Evolutionary conservation across 2,329 filamentous ascomycete genomes (phyloP).

Genomic region (Dactylella cylindrospora): DNA sequence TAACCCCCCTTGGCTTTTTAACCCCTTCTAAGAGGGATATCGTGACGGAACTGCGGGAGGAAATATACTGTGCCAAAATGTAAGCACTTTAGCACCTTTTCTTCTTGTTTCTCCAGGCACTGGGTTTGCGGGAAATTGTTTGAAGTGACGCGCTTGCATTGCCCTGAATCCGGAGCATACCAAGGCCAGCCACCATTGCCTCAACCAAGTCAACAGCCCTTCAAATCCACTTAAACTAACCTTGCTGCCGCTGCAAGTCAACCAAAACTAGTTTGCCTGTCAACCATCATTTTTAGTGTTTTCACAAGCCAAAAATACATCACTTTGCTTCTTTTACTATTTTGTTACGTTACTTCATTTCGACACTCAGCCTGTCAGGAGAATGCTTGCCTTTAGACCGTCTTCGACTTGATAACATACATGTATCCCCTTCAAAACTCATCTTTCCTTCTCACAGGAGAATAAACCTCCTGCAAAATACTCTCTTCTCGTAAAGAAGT

Average conservation of each 20-base stretch:
- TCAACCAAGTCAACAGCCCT: background rate
- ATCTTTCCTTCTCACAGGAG: background rate
- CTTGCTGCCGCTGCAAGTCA: conserved; percentile 15
- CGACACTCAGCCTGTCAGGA: conserved; percentile 20
- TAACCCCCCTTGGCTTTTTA: no score
- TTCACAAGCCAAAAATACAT: conserved; percentile 37
- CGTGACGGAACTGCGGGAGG: background rate
- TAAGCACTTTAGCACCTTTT: no score
- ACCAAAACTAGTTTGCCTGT: background rate
- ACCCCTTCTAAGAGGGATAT: background rate
- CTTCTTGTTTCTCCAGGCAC: no score
- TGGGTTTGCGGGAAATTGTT: conserved; percentile 8
- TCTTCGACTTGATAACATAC: conserved; percentile 34
- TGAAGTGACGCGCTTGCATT: conserved; percentile 12
- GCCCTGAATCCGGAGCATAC: background rate
- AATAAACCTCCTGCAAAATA: background rate
- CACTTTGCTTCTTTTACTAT: conserved; percentile 3
- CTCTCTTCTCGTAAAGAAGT: conserved; percentile 5
- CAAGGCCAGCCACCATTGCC: conserved; percentile 22
- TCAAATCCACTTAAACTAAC: conserved; percentile 3
- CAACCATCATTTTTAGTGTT: no score
- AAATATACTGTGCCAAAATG: background rate
- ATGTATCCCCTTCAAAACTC: background rate
- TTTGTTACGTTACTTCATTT: no score
- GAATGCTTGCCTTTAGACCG: conserved; percentile 43